These are phyloP conservation scores for Fusarium avenaceum DNA, from an alignment of 2,329 filamentous ascomycete genomes.

Conservation along the genomic window DNA sequence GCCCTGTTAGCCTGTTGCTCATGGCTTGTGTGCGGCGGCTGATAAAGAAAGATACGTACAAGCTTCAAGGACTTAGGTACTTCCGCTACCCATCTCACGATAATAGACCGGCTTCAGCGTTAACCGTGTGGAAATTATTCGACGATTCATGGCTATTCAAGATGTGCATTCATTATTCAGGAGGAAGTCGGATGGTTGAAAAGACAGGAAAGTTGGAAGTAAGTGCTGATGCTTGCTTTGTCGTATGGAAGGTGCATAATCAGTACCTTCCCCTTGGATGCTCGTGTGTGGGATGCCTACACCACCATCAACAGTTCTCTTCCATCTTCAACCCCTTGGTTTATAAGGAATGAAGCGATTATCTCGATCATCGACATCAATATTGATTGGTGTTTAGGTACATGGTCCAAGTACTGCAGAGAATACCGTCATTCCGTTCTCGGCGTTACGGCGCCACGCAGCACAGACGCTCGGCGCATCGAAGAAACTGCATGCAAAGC, in stretches of 20 bases:
- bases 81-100: conserved; percentile 10
- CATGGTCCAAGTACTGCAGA: conserved; percentile 3
- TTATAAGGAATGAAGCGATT: conserved; percentile 15
- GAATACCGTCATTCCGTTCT: conserved; percentile 22
- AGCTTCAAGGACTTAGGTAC: not conserved
- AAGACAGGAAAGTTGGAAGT: conserved; percentile 20
- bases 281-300: not conserved
- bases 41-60: conserved; percentile 2
- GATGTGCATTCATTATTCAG: not conserved
- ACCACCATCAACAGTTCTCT: not conserved
- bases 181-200: not conserved
- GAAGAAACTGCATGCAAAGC: conserved; percentile 43
- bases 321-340: not conserved
- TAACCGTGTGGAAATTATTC: not conserved
- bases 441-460: conserved; percentile 43
- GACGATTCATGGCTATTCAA: not conserved
- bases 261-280: not conserved
- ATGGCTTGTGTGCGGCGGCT: not conserved
- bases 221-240: not conserved
- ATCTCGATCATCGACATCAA: not conserved
- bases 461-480: conserved; percentile 34
- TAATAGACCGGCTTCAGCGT: conserved; percentile 25
- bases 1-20: not conserved
- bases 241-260: not conserved
- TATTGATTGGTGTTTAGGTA: conserved; percentile 3